Base-by-base conservation (phyloP, 306 rosid genomes). In the Neltuma alba region DNA sequence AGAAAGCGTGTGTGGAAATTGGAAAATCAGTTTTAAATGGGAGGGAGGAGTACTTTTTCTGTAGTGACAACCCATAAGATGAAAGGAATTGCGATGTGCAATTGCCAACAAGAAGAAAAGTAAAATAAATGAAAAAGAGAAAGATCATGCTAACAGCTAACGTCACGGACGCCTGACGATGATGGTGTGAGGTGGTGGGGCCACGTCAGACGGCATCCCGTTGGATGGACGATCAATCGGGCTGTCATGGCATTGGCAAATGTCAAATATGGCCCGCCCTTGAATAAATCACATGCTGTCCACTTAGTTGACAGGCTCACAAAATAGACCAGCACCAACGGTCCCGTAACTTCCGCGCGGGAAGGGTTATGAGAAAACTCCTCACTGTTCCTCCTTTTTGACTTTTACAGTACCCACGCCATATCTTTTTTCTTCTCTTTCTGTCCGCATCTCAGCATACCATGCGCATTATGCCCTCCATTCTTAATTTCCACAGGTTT, bases 291-390 rank as follows among this genome's bases (percentile, higher is more conserved):
- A 21, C 10, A 16, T 44, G 27, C 9, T 37, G 13, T 42, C 65
- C 65, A 60, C 37, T 47, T 75, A 9, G 38, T 28, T 61, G 61
- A 21, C 2, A 21, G 61, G 21, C 57, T 13, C 69, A 74, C 20
- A 40, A 31, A 72, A 47, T 15, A 37, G 76, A 25, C 71, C 71
- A 52, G 28, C 60, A n/a, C 83, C 75, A 64, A 70, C 77, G 75
- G 78, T 62, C 47, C 83, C 89, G 76, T 50, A 37, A 82, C 74
- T 83, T 69, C 63, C 64, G 87, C 80, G 78, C 7, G 75, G 23
- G 11, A 48, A 8, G 72, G 74, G 44, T 81, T 31, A 68, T 47
- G 54, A 23, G 37, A 84, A 77, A 61, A 71, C 75, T 23, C 10
- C 21, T 5, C 42, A 37, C 55, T 2, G 61, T 21, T 63, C 30